phyloP scores from a whole-genome alignment of 1,284 basidiomycete species.

The Porogramme epimiltina region DNA sequence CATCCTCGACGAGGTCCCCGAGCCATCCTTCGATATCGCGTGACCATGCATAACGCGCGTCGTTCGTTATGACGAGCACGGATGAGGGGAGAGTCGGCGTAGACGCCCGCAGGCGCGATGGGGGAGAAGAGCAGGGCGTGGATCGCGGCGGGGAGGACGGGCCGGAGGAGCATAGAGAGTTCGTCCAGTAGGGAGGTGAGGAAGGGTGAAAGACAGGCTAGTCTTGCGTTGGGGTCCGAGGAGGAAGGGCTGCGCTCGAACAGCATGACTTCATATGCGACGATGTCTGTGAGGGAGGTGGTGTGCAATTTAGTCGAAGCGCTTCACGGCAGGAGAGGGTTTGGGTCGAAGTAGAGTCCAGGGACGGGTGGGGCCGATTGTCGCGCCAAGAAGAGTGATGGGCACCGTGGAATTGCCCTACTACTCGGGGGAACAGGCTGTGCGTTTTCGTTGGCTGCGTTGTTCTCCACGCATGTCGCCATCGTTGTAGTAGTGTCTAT shows the following conservation, averaged over 20 bases:
- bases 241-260: constrained; percentile 52
- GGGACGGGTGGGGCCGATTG: constrained; percentile 54
- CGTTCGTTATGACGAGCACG: constrained; percentile 73
- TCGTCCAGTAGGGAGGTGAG: constrained; percentile 53
- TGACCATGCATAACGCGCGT: constrained; percentile 72
- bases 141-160: constrained; percentile 47
- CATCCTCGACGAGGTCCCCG: constrained; percentile 47
- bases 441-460: too few species aligned
- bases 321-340: constrained; percentile 50
- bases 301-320: constrained; percentile 55
- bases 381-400: constrained; percentile 23
- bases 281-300: constrained; percentile 54
- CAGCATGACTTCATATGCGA: constrained; percentile 76
- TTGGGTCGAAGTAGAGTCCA: constrained; percentile 64
- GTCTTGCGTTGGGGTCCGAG: not conserved
- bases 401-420: too few species aligned
- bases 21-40: constrained; percentile 62
- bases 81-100: constrained; percentile 40
- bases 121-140: constrained; percentile 57
- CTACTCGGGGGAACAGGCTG: too few species aligned
- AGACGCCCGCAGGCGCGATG: constrained; percentile 13
- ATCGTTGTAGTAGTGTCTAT: too few species aligned
- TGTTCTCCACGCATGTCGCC: too few species aligned
- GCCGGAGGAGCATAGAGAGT: constrained; percentile 49
- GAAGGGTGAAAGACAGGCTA: constrained; percentile 52